Conservation (phyloP, 805 yeast species). For the Hanseniaspora clermontiae region DNA sequence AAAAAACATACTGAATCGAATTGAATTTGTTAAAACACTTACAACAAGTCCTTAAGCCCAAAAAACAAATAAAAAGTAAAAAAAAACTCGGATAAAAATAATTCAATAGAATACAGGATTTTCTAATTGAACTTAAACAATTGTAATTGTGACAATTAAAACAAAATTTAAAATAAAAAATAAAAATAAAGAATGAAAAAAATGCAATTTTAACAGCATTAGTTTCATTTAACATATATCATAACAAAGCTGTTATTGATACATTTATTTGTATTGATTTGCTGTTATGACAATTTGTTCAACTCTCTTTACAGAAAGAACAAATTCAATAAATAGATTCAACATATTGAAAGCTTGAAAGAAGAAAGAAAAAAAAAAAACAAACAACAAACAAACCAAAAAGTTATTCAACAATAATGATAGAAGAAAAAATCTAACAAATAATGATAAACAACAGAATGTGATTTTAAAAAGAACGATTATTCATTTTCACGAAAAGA, state of each 20-base stretch:
- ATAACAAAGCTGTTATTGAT: neutral
- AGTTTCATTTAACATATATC: too few species aligned
- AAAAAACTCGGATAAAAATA: conserved; percentile 3
- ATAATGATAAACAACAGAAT: neutral
- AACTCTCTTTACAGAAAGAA: neutral
- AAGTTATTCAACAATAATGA: neutral
- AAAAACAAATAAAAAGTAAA: neutral
- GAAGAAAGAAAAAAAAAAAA: neutral
- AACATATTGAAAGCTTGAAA: neutral
- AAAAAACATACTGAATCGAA: neutral
- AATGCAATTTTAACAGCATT: neutral
- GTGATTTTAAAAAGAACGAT: neutral
- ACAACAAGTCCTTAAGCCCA: neutral
- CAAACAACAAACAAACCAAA: too few species aligned
- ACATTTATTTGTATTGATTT: neutral
- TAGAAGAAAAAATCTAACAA: neutral
- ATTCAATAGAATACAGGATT: neutral
- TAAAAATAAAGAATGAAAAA: neutral
- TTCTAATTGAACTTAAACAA: neutral
- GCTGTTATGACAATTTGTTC: neutral
- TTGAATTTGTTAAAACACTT: neutral
- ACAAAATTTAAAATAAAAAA: neutral
- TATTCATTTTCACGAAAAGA: neutral
- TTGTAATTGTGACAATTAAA: neutral
- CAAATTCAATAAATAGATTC: neutral